phyloP scores from a whole-genome alignment of 2,329 filamentous ascomycete species.

The Ophiosphaerella korrae region DNA sequence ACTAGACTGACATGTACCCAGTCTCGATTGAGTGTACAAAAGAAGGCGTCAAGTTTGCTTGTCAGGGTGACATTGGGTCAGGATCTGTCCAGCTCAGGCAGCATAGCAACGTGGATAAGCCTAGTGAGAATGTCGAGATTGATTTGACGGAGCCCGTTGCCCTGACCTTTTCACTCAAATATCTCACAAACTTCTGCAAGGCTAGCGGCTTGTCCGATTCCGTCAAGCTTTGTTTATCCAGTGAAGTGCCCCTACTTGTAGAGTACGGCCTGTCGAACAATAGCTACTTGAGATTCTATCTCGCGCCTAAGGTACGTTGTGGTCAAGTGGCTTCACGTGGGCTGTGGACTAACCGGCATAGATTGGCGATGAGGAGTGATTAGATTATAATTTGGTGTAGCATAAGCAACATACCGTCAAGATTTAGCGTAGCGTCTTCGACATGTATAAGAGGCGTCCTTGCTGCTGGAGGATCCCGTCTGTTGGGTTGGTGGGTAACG shows the following conservation, averaged over 20 bases:
- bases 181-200: slow-evolving; percentile 99
- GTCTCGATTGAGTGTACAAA: slow-evolving; percentile 96
- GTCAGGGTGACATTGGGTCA: slow-evolving; percentile 93
- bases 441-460: slow-evolving; percentile 33
- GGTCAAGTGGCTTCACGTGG: background rate
- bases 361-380: slow-evolving; percentile 72
- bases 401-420: slow-evolving; percentile 32
- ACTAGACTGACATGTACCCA: slow-evolving; percentile 48
- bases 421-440: slow-evolving; percentile 33
- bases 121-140: slow-evolving; percentile 83
- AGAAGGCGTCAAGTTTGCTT: slow-evolving; percentile 95
- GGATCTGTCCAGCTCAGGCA: slow-evolving; percentile 90
- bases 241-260: slow-evolving; percentile 93
- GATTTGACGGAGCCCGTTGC: slow-evolving; percentile 89
- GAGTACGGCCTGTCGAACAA: slow-evolving; percentile 85
- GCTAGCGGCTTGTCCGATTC: slow-evolving; percentile 79
- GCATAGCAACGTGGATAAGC: slow-evolving; percentile 88
- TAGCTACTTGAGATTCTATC: slow-evolving; percentile 95
- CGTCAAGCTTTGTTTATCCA: slow-evolving; percentile 92
- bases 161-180: slow-evolving; percentile 98
- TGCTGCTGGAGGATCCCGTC: slow-evolving; percentile 20
- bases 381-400: slow-evolving; percentile 19
- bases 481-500: slow-evolving; percentile 25
- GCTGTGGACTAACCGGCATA: slow-evolving; percentile 51
- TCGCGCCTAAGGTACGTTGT: slow-evolving; percentile 86